phyloP scores from a whole-genome alignment of 2,329 filamentous ascomycete genomes.

The Celoporthe dispersa region DNA sequence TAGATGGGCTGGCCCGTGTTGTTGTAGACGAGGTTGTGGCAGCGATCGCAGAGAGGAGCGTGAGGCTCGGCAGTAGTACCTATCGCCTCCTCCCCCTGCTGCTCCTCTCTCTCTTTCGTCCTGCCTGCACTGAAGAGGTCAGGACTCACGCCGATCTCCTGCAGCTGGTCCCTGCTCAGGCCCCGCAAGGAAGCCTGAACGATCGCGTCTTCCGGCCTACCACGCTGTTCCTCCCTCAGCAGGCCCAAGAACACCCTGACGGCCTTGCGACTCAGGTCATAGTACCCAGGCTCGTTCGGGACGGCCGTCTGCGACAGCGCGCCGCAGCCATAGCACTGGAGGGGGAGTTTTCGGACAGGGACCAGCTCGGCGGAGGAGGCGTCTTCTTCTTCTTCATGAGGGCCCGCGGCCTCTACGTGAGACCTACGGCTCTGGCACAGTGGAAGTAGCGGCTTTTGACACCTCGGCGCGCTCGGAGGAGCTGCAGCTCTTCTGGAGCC shows the following conservation, averaged over 20 bases:
- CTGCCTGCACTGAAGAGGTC: slow-evolving; percentile 39
- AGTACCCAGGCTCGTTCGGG: slow-evolving; percentile 62
- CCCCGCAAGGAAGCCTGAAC: slow-evolving; percentile 50
- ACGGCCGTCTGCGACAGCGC: slow-evolving; percentile 63
- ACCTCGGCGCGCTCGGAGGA: neutral
- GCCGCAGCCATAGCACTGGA: slow-evolving; percentile 67
- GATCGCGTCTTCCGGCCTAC: slow-evolving; percentile 49
- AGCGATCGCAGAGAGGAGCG: slow-evolving; percentile 80
- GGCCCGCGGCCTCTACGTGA: neutral
- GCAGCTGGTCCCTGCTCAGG: slow-evolving; percentile 47
- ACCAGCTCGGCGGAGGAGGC: neutral
- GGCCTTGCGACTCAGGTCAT: slow-evolving; percentile 54
- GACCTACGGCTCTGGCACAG: slow-evolving; percentile 16
- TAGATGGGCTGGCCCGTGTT: slow-evolving; percentile 71
- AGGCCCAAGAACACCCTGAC: slow-evolving; percentile 53
- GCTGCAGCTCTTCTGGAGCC: slow-evolving; percentile 7
- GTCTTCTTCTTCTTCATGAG: neutral
- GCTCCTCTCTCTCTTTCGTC: neutral
- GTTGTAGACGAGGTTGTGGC: slow-evolving; percentile 81
- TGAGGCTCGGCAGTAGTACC: slow-evolving; percentile 33
- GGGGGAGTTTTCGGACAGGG: slow-evolving; percentile 47
- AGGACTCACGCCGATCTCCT: slow-evolving; percentile 52
- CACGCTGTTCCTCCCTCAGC: slow-evolving; percentile 34
- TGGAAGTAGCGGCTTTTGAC: slow-evolving; percentile 9
- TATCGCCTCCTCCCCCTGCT: neutral